Conservation (phyloP, 352 stramenopile genomes). For the Lagenidium sp. region DNA sequence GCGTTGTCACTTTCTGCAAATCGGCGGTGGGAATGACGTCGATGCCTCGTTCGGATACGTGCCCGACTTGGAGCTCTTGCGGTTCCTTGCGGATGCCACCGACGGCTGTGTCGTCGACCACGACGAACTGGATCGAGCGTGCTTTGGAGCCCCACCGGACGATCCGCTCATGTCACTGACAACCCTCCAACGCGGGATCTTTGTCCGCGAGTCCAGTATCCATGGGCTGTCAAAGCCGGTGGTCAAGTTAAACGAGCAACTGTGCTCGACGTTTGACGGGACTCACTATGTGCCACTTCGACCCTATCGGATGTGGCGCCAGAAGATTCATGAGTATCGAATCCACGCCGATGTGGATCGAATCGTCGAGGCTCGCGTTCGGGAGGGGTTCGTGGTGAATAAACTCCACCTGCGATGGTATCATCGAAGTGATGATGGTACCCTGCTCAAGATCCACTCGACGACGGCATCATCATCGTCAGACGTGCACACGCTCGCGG, state of each 20-base stretch:
- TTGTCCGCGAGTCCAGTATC: slow-evolving; percentile 59
- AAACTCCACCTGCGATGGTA: slow-evolving; percentile 45
- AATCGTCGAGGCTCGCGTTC: slow-evolving; percentile 71
- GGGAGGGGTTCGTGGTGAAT: slow-evolving; percentile 81
- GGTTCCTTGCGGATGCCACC: slow-evolving; percentile 67
- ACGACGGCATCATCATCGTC: neutral
- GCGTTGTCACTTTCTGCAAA: slow-evolving; percentile 73
- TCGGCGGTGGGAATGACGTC: slow-evolving; percentile 49
- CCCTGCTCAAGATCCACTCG: slow-evolving; percentile 5
- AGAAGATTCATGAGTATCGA: slow-evolving; percentile 85
- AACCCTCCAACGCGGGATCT: slow-evolving; percentile 38
- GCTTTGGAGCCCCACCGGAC: neutral
- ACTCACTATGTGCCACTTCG: slow-evolving; percentile 50
- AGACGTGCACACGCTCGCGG: neutral
- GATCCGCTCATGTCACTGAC: slow-evolving; percentile 36
- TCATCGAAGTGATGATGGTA: slow-evolving; percentile 14
- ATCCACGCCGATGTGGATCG: slow-evolving; percentile 75
- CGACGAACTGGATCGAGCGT: slow-evolving; percentile 38
- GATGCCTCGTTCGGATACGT: slow-evolving; percentile 80
- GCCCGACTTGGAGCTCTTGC: slow-evolving; percentile 67
- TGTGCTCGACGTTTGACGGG: slow-evolving; percentile 64
- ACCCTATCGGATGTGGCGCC: slow-evolving; percentile 79
- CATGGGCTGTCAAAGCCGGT: slow-evolving; percentile 57
- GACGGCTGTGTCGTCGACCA: slow-evolving; percentile 65
- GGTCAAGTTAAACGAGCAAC: slow-evolving; percentile 55